Evolutionary conservation across 257 asterid species (phyloP).

Genomic region (Buddleja alternifolia): DNA sequence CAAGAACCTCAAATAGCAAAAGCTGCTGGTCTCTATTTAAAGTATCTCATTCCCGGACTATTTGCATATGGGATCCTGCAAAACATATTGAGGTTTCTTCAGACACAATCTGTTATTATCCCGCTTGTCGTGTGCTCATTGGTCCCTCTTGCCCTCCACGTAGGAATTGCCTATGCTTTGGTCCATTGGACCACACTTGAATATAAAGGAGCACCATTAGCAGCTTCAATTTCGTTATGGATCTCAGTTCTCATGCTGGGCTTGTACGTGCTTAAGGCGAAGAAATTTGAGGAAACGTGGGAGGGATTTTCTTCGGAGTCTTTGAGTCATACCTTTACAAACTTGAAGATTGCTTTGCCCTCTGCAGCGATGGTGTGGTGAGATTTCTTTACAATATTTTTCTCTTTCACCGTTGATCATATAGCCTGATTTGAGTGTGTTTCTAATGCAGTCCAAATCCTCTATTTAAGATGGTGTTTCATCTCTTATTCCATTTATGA

Average conservation of each 20-base stretch:
- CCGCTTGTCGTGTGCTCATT: constrained; percentile 65
- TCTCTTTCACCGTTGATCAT: no score
- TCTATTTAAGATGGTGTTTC: no score
- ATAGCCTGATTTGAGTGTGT: no score
- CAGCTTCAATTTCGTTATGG: constrained; percentile 71
- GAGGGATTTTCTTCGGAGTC: constrained; percentile 53
- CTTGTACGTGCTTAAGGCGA: constrained; percentile 41
- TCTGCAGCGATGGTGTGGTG: constrained; percentile 85
- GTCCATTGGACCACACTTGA: constrained; percentile 53
- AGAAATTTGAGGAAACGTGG: constrained; percentile 53
- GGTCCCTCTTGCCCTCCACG: constrained; percentile 51
- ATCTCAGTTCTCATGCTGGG: constrained; percentile 51
- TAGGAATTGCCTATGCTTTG: constrained; percentile 54
- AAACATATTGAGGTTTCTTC: constrained; percentile 69
- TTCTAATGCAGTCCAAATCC: no score
- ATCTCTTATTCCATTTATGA: no score
- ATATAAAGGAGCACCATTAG: constrained; percentile 61
- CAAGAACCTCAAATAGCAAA: constrained; percentile 67
- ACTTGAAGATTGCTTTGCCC: constrained; percentile 63
- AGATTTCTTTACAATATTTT: constrained; percentile 20
- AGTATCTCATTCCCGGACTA: constrained; percentile 66
- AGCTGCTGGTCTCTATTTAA: constrained; percentile 60
- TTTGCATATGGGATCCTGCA: constrained; percentile 69
- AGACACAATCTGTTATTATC: constrained; percentile 57
- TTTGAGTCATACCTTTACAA: constrained; percentile 27